Evolutionary conservation across 2,329 filamentous ascomycete genomes (phyloP), one percentile per base, ranked within the genome.

Genomic region (Penicillium rolfsii): DNA sequence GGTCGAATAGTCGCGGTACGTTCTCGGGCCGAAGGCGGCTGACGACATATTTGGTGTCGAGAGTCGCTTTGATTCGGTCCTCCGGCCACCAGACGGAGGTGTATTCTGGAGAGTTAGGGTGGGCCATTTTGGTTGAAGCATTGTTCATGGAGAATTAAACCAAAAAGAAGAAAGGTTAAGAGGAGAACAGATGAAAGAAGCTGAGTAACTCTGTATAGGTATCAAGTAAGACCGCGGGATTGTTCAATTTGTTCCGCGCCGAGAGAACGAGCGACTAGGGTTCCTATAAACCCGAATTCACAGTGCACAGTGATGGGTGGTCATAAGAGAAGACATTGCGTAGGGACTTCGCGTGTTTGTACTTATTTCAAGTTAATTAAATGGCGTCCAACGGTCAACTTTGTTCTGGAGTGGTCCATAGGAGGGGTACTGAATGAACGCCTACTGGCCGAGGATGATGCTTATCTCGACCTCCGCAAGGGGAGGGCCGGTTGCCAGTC

Each of bases 81-180:
- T 80, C 75, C n/a, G 79, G 77, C 79, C 79, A 82, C 77, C 77
- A 80, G 53, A 76, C 65, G 45, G 76, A 77, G 52, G 72, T 75
- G 50, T 60, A 26, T 49, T 66, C 61, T 1, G 58, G 63, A 1
- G 53, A 62, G 58, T 64, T 57, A 3, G 54, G 64, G 58, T 63
- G 61, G 28, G 64, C 55, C 63, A 69, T 69, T 38, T 30, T 48
- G 26, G 28, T 36, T 45, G 54, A 52, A 38, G 52, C 59, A 62
- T 58, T 12, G 55, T 52, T 61, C 43, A 52, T 30, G 40, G 54
- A 28, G 24, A 22, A 19, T 22, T 11, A 14, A 50, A n/a, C 24
- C 16, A n/a, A 9, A 33, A 36, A 36, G 38, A n/a, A 38, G 14
- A 28, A 35, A 22, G n/a, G 1, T 24, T 33, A 30, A 36, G 7